Evolutionary conservation across 2,329 filamentous ascomycete species (phyloP).

Genomic region (Mycogone perniciosa): DNA sequence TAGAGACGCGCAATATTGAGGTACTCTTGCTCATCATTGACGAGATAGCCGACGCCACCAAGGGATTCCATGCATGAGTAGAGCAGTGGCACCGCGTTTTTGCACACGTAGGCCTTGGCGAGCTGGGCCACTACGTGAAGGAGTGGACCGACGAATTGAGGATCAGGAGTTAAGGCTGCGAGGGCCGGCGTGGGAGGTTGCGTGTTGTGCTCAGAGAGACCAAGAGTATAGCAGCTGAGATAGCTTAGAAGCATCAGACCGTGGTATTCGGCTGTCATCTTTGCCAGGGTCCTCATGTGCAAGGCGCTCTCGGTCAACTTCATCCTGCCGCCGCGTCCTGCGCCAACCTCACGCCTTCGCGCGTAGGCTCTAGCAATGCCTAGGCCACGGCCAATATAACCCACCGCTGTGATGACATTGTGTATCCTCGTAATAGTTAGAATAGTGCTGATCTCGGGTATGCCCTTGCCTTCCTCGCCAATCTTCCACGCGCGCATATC

Average conservation of each 20-base stretch:
- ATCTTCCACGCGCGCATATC: conserved; percentile 60
- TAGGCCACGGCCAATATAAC: conserved; percentile 49
- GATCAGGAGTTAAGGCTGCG: conserved; percentile 27
- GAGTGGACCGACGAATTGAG: conserved; percentile 34
- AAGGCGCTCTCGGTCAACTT: conserved; percentile 46
- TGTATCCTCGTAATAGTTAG: conserved; percentile 61
- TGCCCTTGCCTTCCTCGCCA: conserved; percentile 58
- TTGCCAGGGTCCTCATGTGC: conserved; percentile 54
- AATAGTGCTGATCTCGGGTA: conserved; percentile 61
- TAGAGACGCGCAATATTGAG: conserved; percentile 62
- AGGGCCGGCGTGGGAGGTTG: conserved; percentile 17
- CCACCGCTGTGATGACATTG: conserved; percentile 47
- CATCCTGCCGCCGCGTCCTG: conserved; percentile 35
- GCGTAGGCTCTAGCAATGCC: conserved; percentile 53
- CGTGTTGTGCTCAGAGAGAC: conserved; percentile 41
- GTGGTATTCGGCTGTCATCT: conserved; percentile 49
- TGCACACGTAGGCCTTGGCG: conserved; percentile 53
- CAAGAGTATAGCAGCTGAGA: conserved; percentile 48
- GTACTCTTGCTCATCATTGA: conserved; percentile 56
- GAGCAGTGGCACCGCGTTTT: conserved; percentile 42
- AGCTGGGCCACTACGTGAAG: conserved; percentile 54
- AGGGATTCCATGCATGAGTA: conserved; percentile 57
- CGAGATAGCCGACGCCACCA: conserved; percentile 60
- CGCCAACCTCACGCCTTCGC: conserved; percentile 47
- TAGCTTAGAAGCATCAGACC: conserved; percentile 50